Base-by-base conservation (phyloP, 192 early-diverging fungal species). In the Coemansia nantahalensis region DNA sequence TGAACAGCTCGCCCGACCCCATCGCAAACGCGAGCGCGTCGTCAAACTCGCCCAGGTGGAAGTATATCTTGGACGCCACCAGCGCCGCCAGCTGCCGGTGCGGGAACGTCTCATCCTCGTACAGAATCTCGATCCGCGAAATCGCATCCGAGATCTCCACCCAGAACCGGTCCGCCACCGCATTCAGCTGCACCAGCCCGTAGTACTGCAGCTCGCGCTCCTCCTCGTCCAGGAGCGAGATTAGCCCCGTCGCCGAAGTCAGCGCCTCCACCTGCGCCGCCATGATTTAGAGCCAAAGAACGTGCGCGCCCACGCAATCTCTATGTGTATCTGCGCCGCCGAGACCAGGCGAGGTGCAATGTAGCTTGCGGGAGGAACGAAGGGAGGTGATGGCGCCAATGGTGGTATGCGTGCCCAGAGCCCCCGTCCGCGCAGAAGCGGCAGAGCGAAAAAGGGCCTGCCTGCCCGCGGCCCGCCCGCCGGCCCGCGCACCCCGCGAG, bases 61-160 rank as follows among this genome's bases (percentile, higher is more conserved):
- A 98, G 78, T 97, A 97, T 5, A 98, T 91, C 92, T 99, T 99
- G 46, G 97, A 95, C 6, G 94, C 94, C 1, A 99, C 91, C 35
- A 99, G 77, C 15, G 94, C 94, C 26, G 97, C 95, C 24, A 98
- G 80, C 59, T 92, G 68, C 49, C 91, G 82, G 48, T 95, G 77
- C 55, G 82, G 76, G 56, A 98, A 99, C 21, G 69, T 51, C 40
- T 84, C 80, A 67, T 99, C 90, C 70, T 98, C 95, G 59, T 91
- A 97, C 51, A 97, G 83, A 48, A 92, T 85, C 65, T 97, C 95
- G 73, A 94, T 98, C 71, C 47, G 59, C 34, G 68, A 66, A 62
- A 77, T 77, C 7, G 89, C 80, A 65, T 99, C 97, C 8, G 95
- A 86, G 52, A 97, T 98, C 68, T 99, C 97, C 16, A 95, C 88